Percentiles rank a stretch among this genome's conserved stretches.
phyloP scores from a whole-genome alignment of 257 asterid genomes.

The Phtheirospermum japonicum region DNA sequence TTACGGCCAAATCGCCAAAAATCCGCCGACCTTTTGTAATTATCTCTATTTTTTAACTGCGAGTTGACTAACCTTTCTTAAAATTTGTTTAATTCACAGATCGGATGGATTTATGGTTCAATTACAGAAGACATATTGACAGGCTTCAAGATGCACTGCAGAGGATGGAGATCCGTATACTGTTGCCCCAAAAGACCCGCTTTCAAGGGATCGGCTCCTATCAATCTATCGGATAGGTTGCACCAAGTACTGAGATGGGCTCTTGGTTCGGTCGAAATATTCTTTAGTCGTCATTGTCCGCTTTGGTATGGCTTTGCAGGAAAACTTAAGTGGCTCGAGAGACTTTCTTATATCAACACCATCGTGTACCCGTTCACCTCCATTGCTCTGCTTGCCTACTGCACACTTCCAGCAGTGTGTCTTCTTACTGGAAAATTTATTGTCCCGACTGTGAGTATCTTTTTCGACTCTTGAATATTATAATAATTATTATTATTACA shows the following conservation, averaged over 20 bases:
- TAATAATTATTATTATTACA: neutral
- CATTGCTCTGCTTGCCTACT: conserved; percentile 68
- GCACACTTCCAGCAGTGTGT: conserved; percentile 82
- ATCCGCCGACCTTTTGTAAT: too few relatives aligned
- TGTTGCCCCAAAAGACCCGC: conserved; percentile 77
- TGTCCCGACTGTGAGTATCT: conserved; percentile 68
- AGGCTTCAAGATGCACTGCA: conserved; percentile 90
- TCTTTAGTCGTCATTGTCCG: conserved; percentile 88
- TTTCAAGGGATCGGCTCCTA: conserved; percentile 88
- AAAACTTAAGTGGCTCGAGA: conserved; percentile 66
- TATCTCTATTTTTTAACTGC: neutral
- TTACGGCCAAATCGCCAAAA: too few relatives aligned
- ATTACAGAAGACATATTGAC: conserved; percentile 80
- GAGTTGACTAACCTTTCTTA: neutral
- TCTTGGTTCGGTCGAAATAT: conserved; percentile 85
- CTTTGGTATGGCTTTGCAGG: conserved; percentile 87
- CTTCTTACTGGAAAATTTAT: conserved; percentile 87
- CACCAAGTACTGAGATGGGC: conserved; percentile 96
- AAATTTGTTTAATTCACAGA: conserved; percentile 38
- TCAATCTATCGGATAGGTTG: conserved; percentile 81
- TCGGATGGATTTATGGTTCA: conserved; percentile 91
- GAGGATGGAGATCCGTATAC: conserved; percentile 85
- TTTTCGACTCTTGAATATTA: conserved; percentile 2
- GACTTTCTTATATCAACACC: conserved; percentile 77
- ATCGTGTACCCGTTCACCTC: conserved; percentile 85